Evolutionary conservation across 345 rosid genomes (phyloP).

Genomic region (Arabidopsis suecica): DNA sequence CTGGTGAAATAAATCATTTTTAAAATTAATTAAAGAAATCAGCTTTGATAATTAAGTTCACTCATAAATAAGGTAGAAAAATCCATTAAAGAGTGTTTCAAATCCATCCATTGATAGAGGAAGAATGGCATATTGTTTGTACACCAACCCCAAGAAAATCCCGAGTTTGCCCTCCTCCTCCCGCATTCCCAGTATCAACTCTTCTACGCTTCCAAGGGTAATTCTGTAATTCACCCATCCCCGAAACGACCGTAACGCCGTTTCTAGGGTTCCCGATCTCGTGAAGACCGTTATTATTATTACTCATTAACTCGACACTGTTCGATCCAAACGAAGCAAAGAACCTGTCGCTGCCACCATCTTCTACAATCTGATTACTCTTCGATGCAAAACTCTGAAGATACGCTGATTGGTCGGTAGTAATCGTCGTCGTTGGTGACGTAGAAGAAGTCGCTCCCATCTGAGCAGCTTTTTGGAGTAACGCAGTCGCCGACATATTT

Average conservation of each 20-base stretch:
- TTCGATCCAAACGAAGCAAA: slow-evolving; percentile 52
- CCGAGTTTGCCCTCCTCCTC: slow-evolving; percentile 68
- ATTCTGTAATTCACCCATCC: slow-evolving; percentile 50
- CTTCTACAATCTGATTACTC: slow-evolving; percentile 39
- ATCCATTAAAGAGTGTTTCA: slow-evolving; percentile 40
- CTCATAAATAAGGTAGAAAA: slow-evolving; percentile 20
- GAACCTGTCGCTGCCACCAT: slow-evolving; percentile 57
- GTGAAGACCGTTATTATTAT: slow-evolving; percentile 19
- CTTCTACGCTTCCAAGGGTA: slow-evolving; percentile 46
- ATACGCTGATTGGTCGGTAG: slow-evolving; percentile 57
- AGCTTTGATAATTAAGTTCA: neutral
- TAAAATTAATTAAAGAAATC: neutral
- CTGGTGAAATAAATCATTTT: neutral
- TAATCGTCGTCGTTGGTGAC: slow-evolving; percentile 3
- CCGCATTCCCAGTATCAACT: slow-evolving; percentile 37
- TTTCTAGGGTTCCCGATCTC: slow-evolving; percentile 50
- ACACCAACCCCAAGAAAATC: slow-evolving; percentile 93
- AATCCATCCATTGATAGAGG: slow-evolving; percentile 61
- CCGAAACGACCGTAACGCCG: slow-evolving; percentile 41
- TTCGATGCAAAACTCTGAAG: slow-evolving; percentile 57
- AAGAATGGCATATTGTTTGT: slow-evolving; percentile 60
- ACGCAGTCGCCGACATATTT: slow-evolving; percentile 92
- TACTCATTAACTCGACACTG: slow-evolving; percentile 28
- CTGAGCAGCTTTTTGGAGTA: slow-evolving; percentile 92
- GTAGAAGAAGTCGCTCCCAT: slow-evolving; percentile 67